A percentile compares a stretch with the other conserved stretches of the same genome.
phyloP scores from a whole-genome alignment of 2,329 filamentous ascomycete species.

The Penicillium digitatum region DNA sequence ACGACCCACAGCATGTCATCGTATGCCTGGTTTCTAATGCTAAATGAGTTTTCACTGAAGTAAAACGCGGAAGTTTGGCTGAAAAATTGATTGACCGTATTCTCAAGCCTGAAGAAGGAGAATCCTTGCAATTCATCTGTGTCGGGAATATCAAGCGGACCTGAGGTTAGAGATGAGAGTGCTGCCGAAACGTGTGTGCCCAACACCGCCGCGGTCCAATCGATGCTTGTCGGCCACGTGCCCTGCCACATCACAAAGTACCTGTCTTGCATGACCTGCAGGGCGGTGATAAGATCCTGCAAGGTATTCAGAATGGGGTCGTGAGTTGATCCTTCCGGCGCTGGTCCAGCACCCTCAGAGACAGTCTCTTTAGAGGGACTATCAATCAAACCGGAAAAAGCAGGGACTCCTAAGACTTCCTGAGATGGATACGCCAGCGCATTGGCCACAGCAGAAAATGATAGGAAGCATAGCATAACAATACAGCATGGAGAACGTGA shows the following conservation, averaged over 20 bases:
- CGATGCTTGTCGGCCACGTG: constrained; percentile 80
- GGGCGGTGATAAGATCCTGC: constrained; percentile 54
- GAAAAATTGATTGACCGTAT: constrained; percentile 80
- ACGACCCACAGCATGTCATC: constrained; percentile 97
- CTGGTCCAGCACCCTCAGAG: constrained; percentile 6
- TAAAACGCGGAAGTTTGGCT: constrained; percentile 73
- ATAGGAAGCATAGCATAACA: constrained; percentile 24
- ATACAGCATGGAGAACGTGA: constrained; percentile 16
- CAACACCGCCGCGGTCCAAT: constrained; percentile 88
- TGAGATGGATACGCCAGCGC: constrained; percentile 33
- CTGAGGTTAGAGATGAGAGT: constrained; percentile 63
- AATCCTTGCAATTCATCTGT: constrained; percentile 16
- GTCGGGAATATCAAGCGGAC: constrained; percentile 46
- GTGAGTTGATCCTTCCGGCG: constrained; percentile 8
- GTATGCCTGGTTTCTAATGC: constrained; percentile 72
- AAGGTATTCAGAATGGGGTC: constrained; percentile 29
- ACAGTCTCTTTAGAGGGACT: constrained; percentile 9
- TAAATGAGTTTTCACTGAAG: constrained; percentile 77
- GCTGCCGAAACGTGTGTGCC: constrained; percentile 73
- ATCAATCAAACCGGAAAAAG: background rate
- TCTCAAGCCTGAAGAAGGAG: constrained; percentile 56
- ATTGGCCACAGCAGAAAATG: constrained; percentile 20
- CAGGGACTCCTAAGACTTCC: constrained; percentile 14
- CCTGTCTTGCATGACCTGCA: constrained; percentile 69
- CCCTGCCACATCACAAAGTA: constrained; percentile 76